phyloP scores from a whole-genome alignment of 495 filamentous ascomycete species.

The Lentithecium fluviatile region DNA sequence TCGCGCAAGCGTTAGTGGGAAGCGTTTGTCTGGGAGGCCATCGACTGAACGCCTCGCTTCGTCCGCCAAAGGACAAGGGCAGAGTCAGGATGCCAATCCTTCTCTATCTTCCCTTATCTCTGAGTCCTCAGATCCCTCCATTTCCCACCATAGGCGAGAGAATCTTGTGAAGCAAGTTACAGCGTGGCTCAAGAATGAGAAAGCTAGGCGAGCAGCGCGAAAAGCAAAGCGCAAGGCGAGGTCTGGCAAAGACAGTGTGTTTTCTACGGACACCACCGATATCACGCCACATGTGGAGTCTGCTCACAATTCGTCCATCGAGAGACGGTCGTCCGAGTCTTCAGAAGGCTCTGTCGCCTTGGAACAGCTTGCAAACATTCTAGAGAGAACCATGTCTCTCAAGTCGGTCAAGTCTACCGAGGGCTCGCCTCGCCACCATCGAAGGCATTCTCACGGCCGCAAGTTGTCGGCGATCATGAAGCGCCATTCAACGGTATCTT shows the following conservation, averaged over 20 bases:
- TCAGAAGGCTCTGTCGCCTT: slow-evolving; percentile 39
- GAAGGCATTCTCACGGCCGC: slow-evolving; percentile 22
- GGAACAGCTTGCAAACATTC: slow-evolving; percentile 41
- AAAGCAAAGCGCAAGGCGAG: slow-evolving; percentile 45
- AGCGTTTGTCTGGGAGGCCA: slow-evolving; percentile 39
- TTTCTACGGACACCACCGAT: background rate
- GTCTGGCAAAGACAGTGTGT: slow-evolving; percentile 18
- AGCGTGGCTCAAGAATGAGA: slow-evolving; percentile 79
- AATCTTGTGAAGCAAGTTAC: slow-evolving; percentile 68
- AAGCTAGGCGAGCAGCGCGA: slow-evolving; percentile 58
- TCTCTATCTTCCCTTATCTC: slow-evolving; percentile 14
- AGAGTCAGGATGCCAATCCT: slow-evolving; percentile 13
- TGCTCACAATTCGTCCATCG: background rate
- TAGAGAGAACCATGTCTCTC: slow-evolving; percentile 38
- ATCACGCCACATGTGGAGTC: background rate
- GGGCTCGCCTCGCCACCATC: slow-evolving; percentile 45
- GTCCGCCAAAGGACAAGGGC: background rate
- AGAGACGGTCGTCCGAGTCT: slow-evolving; percentile 29
- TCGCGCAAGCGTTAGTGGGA: slow-evolving; percentile 30
- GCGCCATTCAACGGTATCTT: slow-evolving; percentile 51
- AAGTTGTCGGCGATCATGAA: slow-evolving; percentile 38
- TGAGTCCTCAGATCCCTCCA: slow-evolving; percentile 23
- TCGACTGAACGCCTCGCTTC: slow-evolving; percentile 24
- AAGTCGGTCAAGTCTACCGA: slow-evolving; percentile 33
- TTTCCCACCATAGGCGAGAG: slow-evolving; percentile 31